Percentiles rank a stretch among this genome's conserved stretches.
These are phyloP conservation scores for Vinca minor DNA, from an alignment of 257 asterid genomes.

Conservation along the genomic window DNA sequence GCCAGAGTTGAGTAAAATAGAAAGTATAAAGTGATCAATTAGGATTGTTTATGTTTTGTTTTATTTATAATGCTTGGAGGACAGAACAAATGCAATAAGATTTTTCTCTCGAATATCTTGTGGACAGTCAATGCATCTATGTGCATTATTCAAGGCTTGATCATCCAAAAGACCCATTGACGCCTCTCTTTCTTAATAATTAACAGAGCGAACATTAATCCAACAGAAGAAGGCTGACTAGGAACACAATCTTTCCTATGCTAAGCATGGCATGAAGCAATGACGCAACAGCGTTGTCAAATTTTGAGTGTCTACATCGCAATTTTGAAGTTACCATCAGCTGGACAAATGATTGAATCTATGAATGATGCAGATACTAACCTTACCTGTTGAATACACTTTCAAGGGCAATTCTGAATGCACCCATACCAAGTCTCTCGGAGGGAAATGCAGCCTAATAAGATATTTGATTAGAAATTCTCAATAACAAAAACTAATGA, in stretches of 20 bases:
- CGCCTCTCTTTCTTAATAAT: neutral
- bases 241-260: no score
- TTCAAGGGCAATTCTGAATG: constrained; percentile 58
- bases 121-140: neutral
- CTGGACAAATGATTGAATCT: neutral
- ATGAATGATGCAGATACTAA: neutral
- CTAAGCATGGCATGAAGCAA: no score
- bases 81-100: no score
- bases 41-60: neutral
- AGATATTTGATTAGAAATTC: constrained; percentile 7
- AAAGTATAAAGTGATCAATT: neutral
- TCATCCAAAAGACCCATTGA: neutral
- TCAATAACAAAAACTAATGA: constrained; percentile 8
- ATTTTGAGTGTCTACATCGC: no score
- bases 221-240: neutral
- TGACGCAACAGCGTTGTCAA: neutral
- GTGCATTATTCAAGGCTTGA: neutral
- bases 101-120: no score
- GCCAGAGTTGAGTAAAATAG: neutral
- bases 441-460: constrained; percentile 54
- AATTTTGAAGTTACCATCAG: neutral
- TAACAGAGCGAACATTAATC: neutral
- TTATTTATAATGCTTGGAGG: neutral
- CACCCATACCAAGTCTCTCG: constrained; percentile 65
- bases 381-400: constrained; percentile 52